Conservation (phyloP, 1,139 yeast species). For the Candida buenavistaensis region DNA sequence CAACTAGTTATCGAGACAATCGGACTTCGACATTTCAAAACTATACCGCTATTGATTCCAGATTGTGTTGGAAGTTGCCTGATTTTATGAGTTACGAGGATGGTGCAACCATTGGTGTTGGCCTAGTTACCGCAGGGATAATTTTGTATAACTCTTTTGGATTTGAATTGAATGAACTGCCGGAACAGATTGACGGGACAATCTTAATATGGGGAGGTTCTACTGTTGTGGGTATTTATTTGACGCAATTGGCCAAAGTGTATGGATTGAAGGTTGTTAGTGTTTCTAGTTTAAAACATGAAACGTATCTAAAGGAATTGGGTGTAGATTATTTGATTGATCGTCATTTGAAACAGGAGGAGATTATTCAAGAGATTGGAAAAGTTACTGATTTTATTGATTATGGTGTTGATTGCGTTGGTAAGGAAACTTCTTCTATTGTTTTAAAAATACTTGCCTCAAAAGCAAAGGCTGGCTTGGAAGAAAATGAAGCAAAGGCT, state of each 20-base stretch:
- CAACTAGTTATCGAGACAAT: constrained; percentile 47
- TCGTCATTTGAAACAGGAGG: constrained; percentile 26
- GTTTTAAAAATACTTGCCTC: constrained; percentile 27
- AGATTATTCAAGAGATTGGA: constrained; percentile 17
- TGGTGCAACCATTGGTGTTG: constrained; percentile 50
- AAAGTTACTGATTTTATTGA: constrained; percentile 20
- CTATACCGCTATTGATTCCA: constrained; percentile 42
- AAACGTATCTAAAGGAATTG: constrained; percentile 26
- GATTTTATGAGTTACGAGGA: constrained; percentile 27
- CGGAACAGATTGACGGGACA: constrained; percentile 16
- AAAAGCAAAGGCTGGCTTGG: constrained; percentile 2
- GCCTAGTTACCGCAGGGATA: constrained; percentile 45
- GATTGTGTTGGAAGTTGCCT: constrained; percentile 45
- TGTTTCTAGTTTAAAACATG: constrained; percentile 36
- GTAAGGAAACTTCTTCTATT: constrained; percentile 37
- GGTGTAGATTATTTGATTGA: constrained; percentile 45
- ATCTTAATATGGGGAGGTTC: constrained; percentile 51
- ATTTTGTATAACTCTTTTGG: constrained; percentile 34
- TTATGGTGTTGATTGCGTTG: constrained; percentile 45
- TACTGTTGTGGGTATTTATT: constrained; percentile 45
- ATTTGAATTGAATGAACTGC: constrained; percentile 13
- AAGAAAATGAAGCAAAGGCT: not conserved
- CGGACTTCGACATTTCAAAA: constrained; percentile 50
- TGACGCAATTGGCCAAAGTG: constrained; percentile 41
- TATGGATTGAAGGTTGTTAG: constrained; percentile 41